Conservation (phyloP, 1,139 yeast species). For the Yamadazyma sp. region DNA sequence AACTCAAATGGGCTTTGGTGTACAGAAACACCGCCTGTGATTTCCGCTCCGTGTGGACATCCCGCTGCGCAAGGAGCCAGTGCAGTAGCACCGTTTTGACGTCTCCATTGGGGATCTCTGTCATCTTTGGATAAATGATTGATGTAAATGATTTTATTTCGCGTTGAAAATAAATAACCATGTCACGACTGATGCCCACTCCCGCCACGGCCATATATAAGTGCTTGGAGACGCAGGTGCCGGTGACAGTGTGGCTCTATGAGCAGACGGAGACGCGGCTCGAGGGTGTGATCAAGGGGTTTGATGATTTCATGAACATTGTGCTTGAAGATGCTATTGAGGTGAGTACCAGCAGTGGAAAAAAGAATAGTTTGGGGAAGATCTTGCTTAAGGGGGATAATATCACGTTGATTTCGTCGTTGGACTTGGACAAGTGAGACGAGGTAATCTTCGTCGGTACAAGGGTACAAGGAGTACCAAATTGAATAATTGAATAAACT, state of each 20-base stretch:
- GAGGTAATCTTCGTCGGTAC: too few species aligned
- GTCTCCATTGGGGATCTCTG: slow-evolving; percentile 8
- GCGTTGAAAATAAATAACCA: neutral
- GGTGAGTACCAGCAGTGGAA: slow-evolving; percentile 46
- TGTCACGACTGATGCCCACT: slow-evolving; percentile 61
- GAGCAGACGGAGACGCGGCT: slow-evolving; percentile 80
- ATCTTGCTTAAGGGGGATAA: slow-evolving; percentile 91
- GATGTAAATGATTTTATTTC: too few species aligned
- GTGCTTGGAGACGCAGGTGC: slow-evolving; percentile 76
- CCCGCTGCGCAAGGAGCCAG: slow-evolving; percentile 56
- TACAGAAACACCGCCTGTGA: slow-evolving; percentile 46
- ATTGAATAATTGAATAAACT: neutral
- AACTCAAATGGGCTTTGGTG: slow-evolving; percentile 47
- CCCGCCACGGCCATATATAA: slow-evolving; percentile 91
- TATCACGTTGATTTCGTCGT: slow-evolving; percentile 73
- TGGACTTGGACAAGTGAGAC: slow-evolving; percentile 33
- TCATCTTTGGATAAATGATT: neutral
- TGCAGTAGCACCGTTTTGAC: slow-evolving; percentile 32
- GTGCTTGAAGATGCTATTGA: slow-evolving; percentile 91
- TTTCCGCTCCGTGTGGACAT: slow-evolving; percentile 39
- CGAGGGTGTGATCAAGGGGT: slow-evolving; percentile 85
- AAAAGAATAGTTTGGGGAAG: slow-evolving; percentile 43
- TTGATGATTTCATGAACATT: slow-evolving; percentile 96
- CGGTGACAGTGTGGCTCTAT: slow-evolving; percentile 82
- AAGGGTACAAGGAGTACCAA: too few species aligned